Conservation (phyloP, 1,284 basidiomycete species). For the Cronartium quercuum region DNA sequence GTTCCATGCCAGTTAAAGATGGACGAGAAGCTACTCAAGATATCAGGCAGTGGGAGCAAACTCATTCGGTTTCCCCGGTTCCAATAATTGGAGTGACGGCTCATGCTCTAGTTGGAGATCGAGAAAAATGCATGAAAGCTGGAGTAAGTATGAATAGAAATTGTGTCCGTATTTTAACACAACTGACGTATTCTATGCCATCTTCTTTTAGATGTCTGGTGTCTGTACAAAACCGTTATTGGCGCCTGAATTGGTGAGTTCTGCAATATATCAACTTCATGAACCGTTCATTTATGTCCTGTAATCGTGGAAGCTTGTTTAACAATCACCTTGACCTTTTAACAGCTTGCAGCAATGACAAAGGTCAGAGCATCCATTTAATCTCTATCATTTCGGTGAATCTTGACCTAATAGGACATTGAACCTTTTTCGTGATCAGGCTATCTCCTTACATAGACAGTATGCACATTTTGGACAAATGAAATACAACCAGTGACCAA, state of each 20-base stretch:
- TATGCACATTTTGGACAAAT: conserved; percentile 12
- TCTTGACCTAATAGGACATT: neutral
- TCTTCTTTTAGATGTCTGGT: conserved; percentile 29
- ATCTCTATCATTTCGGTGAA: neutral
- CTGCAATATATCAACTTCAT: neutral
- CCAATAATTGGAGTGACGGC: conserved; percentile 37
- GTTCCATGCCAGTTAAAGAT: conserved; percentile 36
- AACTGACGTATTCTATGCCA: neutral
- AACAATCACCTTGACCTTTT: neutral
- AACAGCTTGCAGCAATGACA: conserved; percentile 30
- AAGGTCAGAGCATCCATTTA: neutral
- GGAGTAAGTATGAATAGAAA: neutral
- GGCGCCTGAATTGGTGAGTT: conserved; percentile 29
- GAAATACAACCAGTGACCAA: neutral
- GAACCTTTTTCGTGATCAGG: neutral
- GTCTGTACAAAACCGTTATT: conserved; percentile 34
- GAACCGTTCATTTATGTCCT: neutral
- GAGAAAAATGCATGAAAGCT: conserved; percentile 38
- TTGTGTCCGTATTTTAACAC: neutral
- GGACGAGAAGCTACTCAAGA: conserved; percentile 34
- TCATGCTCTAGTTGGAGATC: conserved; percentile 35
- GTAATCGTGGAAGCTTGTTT: neutral
- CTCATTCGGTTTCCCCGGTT: conserved; percentile 26
- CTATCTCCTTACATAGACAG: conserved; percentile 30
- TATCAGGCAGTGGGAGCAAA: conserved; percentile 35